These are phyloP conservation scores for Sordariomycetes sp. DNA, from an alignment of 2,329 filamentous ascomycete genomes.

Conservation along the genomic window DNA sequence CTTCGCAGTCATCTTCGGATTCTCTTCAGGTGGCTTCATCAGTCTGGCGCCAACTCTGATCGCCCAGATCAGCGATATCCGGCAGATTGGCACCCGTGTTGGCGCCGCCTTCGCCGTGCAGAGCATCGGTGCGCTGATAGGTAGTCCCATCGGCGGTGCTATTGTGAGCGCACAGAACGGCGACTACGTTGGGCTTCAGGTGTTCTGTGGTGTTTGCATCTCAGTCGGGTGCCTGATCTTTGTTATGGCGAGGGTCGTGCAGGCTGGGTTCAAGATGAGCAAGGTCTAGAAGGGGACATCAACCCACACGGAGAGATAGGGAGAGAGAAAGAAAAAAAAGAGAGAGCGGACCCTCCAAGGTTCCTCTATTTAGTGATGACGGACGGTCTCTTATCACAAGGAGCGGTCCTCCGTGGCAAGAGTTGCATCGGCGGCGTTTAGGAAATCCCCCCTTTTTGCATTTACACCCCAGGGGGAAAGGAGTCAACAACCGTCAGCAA, in stretches of 20 bases:
- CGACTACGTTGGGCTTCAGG: slow-evolving; percentile 48
- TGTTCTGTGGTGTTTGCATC: slow-evolving; percentile 53
- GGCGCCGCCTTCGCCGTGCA: slow-evolving; percentile 55
- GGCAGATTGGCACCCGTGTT: slow-evolving; percentile 59
- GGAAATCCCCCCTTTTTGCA: too few relatives aligned
- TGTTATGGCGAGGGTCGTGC: slow-evolving; percentile 19
- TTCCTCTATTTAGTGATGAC: not conserved
- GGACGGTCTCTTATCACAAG: too few relatives aligned
- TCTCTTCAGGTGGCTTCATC: slow-evolving; percentile 58
- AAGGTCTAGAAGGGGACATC: slow-evolving; percentile 17
- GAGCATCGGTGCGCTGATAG: slow-evolving; percentile 55
- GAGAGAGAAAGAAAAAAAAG: not conserved
- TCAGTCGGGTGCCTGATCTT: slow-evolving; percentile 17
- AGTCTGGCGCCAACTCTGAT: slow-evolving; percentile 54
- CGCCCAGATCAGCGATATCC: slow-evolving; percentile 61
- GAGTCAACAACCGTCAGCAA: too few relatives aligned
- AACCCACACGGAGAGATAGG: not conserved
- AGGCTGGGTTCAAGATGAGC: slow-evolving; percentile 21
- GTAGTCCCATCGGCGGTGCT: slow-evolving; percentile 59
- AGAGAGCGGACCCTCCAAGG: not conserved
- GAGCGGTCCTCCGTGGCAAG: too few relatives aligned
- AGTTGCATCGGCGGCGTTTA: too few relatives aligned
- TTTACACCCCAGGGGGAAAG: too few relatives aligned
- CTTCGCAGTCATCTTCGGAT: slow-evolving; percentile 61
- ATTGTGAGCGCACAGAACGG: slow-evolving; percentile 43